Evolutionary conservation across 2,329 filamentous ascomycete genomes (phyloP), one percentile per base, ranked within the genome.

Genomic region (Paraconiothyrium sp.): DNA sequence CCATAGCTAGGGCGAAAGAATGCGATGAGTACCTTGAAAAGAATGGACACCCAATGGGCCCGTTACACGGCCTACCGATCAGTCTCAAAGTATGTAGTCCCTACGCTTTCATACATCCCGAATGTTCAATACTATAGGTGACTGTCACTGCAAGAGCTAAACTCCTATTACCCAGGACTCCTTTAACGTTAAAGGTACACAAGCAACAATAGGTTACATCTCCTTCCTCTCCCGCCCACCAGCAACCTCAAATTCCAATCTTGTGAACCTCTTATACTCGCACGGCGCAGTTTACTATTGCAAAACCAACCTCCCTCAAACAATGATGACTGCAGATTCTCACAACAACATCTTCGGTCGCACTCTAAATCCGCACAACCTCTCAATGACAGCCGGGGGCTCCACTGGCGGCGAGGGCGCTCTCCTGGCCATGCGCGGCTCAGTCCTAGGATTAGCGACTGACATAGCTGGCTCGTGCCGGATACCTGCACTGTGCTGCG

Each of bases 401-500:
- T 87, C 84, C 10, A 88, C 86, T 0, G 90, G 90, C 11, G 90
- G 90, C 13, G 89, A 91, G 72, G 88, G 84, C 0, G 86, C 85
- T 0, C 74, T 90, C 10, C 68, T 90, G 22, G 85, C 84, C 4
- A 83, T 90, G 79, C 81, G 83, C 32, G 88, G 88, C 0, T 84
- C 81, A 35, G 80, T 87, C 56, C 69, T 90, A 1, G 89, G 89
- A 1, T 81, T 90, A 13, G 88, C 87, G 0, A 90, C 88, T 0
- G 89, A 90, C 74, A 83, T 90, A 50, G 84, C 82, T 1, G 84
- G 84, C 1, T 82, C 78, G 57, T 89, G 96, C 72, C 88, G 89
- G 70, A 95, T 97, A 75, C 94, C 91, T 77, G 91, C 97, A 58
- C 93, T 97, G 70, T 94, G 94, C 79, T 78, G 79, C 54, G 76